Evolutionary conservation across 78 protist genomes (phyloP).

Genomic region (Speleostelium caveatum): DNA sequence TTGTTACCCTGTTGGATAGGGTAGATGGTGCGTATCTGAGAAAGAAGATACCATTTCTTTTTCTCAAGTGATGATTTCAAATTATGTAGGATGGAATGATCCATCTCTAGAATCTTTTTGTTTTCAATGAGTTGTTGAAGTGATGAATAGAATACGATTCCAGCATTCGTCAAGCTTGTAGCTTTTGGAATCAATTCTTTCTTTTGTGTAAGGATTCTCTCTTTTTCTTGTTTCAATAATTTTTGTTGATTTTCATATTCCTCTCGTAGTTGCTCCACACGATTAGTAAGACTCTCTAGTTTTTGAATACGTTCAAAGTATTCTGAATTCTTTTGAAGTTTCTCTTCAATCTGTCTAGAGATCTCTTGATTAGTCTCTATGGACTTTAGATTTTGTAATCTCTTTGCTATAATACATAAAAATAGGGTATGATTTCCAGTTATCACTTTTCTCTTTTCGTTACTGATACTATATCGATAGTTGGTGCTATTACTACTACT

Average conservation of each 20-base stretch:
- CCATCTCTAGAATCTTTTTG: slow-evolving; percentile 44
- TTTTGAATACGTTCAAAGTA: slow-evolving; percentile 15
- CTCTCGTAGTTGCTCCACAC: slow-evolving; percentile 24
- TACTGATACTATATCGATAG: neutral
- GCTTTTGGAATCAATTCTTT: slow-evolving; percentile 42
- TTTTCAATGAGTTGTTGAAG: neutral
- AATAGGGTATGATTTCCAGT: slow-evolving; percentile 27
- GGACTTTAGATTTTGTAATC: slow-evolving; percentile 16
- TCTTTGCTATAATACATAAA: slow-evolving; percentile 27
- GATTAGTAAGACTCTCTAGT: slow-evolving; percentile 18
- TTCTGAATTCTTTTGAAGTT: neutral
- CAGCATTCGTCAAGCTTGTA: slow-evolving; percentile 32
- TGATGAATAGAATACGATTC: slow-evolving; percentile 1
- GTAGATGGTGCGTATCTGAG: slow-evolving; percentile 66
- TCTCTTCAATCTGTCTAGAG: slow-evolving; percentile 38
- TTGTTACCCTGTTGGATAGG: slow-evolving; percentile 53
- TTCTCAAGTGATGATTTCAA: slow-evolving; percentile 24
- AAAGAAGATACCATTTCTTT: slow-evolving; percentile 64
- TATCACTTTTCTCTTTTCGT: slow-evolving; percentile 37
- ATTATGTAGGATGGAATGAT: slow-evolving; percentile 4
- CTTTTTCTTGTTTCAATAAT: slow-evolving; percentile 28
- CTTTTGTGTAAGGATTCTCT: slow-evolving; percentile 11
- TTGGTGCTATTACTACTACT: neutral
- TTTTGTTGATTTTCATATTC: slow-evolving; percentile 31
- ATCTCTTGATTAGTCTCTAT: neutral